Evolutionary conservation across 495 filamentous ascomycete genomes (phyloP), one percentile per base, ranked within the genome.

Genomic region (Saxispiralis lemnorum): DNA sequence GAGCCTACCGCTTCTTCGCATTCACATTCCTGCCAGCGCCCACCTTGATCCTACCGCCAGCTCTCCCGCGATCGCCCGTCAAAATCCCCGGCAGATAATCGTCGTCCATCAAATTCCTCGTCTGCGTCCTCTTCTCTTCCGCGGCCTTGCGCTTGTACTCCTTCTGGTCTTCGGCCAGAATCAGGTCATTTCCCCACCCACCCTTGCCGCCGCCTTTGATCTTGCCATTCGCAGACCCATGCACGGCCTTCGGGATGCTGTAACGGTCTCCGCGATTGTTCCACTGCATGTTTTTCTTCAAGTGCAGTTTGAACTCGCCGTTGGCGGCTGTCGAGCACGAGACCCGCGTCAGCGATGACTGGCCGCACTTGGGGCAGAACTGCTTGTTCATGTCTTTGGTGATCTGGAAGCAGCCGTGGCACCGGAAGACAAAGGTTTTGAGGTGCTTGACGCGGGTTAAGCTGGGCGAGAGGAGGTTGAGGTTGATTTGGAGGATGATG

Each of bases 231-330:
- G 86, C 58, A 11, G 72, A 73, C 2, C 88, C 92, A 33, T 77
- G 69, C n/a, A 81, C 69, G 1, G 87, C 81, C 65, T 95, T 96
- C 1, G 89, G 89, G 18, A 97, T 75, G 56, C 81, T 86, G 63
- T 73, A 97, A 11, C 78, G 67, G 56, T 93, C 86, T 30, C 89
- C 89, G 1, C 86, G 71, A 50, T 78, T 92, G 64, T 93, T 96
- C 77, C 78, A 93, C 60, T 95, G 85, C 70, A 88, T 88, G 63
- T 93, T 93, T 60, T 78, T 79, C 71, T 94, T 93, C 41, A 97
- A 63, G 55, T 94, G 83, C 46, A 97, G 65, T 20, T 69, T 79
- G 67, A 94, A 89, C 49, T 78, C 75, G 16, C 92, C 92, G 21
- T 73, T 68, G 7, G 45, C 40, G 55, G 85, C 76, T 12, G 85